These are phyloP conservation scores for Castanea crenata DNA, from an alignment of 306 rosid genomes.

Conservation along the genomic window DNA sequence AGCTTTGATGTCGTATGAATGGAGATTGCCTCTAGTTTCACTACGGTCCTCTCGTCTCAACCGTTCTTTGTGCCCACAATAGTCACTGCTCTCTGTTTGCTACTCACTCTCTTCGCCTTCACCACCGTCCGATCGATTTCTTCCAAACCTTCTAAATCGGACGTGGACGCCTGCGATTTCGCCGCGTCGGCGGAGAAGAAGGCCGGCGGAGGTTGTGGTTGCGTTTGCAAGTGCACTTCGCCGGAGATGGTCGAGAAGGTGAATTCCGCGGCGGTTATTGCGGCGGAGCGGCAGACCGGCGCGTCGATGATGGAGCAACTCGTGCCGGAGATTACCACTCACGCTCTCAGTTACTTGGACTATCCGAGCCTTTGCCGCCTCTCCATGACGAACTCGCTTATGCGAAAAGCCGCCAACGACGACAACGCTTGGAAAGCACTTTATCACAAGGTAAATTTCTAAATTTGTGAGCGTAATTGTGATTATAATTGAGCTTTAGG, in stretches of 20 bases:
- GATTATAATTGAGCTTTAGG: neutral
- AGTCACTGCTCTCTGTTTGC: slow-evolving; percentile 58
- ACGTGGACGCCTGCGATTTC: neutral
- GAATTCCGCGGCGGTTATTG: slow-evolving; percentile 21
- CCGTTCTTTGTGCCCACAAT: slow-evolving; percentile 52
- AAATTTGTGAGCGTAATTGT: neutral
- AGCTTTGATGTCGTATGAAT: slow-evolving; percentile 91
- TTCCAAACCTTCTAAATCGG: slow-evolving; percentile 16
- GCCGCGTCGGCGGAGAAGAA: slow-evolving; percentile 4
- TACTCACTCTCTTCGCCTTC: slow-evolving; percentile 50
- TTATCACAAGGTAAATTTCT: slow-evolving; percentile 76
- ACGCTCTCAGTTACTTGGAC: slow-evolving; percentile 97
- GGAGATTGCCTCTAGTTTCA: slow-evolving; percentile 57
- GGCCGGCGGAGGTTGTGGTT: slow-evolving; percentile 32
- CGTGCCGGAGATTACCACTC: slow-evolving; percentile 98
- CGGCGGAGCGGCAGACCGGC: slow-evolving; percentile 55
- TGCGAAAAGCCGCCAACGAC: slow-evolving; percentile 97
- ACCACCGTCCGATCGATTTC: slow-evolving; percentile 52
- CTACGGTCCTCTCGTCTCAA: slow-evolving; percentile 40
- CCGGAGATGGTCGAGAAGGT: slow-evolving; percentile 42
- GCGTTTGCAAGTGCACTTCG: slow-evolving; percentile 18
- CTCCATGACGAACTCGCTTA: slow-evolving; percentile 91
- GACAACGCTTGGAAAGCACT: slow-evolving; percentile 98
- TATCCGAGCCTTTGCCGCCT: slow-evolving; percentile 89
- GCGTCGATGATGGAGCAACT: slow-evolving; percentile 99